Conservation (phyloP, 2,329 filamentous ascomycete genomes). For the Scytalidium sp. region DNA sequence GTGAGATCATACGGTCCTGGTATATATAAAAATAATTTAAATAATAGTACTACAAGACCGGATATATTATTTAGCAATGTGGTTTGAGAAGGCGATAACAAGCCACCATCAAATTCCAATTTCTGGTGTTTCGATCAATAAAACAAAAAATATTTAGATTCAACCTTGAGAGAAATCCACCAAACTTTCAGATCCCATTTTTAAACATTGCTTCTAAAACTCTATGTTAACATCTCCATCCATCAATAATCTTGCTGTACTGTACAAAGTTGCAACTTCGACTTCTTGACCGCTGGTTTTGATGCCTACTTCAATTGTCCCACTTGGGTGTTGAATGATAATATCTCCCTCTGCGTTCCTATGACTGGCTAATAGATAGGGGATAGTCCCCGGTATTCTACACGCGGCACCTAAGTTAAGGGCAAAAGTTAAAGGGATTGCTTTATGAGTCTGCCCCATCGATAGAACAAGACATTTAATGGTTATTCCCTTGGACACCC, state of each 20-base stretch:
- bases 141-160: too few relatives aligned
- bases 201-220: not conserved
- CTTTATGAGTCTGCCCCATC: constrained; percentile 50
- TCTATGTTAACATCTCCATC: not conserved
- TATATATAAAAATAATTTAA: too few relatives aligned
- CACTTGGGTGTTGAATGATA: constrained; percentile 27
- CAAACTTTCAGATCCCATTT: too few relatives aligned
- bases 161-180: too few relatives aligned
- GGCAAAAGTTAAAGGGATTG: constrained; percentile 49
- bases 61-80: too few relatives aligned
- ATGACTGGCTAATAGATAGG: constrained; percentile 13
- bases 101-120: too few relatives aligned
- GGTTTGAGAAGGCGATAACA: too few relatives aligned
- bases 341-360: constrained; percentile 4
- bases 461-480: constrained; percentile 39
- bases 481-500: constrained; percentile 3
- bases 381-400: constrained; percentile 37
- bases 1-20: too few relatives aligned
- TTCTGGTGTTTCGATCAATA: too few relatives aligned
- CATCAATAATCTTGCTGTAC: not conserved
- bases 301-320: constrained; percentile 25
- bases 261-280: not conserved
- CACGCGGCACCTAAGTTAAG: constrained; percentile 45
- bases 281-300: constrained; percentile 7
- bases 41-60: too few relatives aligned